Base-by-base conservation (phyloP, 1,284 basidiomycete species). In the Cryptococcus hybrid region DNA sequence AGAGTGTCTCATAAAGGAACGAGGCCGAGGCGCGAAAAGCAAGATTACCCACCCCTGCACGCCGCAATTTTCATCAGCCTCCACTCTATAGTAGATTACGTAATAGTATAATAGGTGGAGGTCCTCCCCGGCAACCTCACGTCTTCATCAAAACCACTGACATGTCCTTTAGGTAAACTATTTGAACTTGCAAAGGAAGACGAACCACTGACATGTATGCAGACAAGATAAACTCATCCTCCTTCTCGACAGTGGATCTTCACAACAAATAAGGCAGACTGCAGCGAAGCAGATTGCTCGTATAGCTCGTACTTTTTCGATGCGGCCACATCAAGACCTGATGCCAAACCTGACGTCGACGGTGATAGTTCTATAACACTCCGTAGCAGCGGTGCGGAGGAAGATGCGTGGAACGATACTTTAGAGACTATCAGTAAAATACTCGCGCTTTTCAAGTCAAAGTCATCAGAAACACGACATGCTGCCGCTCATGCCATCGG, bases 161-260 rank as follows among this genome's bases (percentile, higher is more conserved):
- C 40, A 47, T 47, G 47, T 47, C 47, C 8, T 47, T 47, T 35
- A 15, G 47, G 47, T 47, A 30, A 12, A 30, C 34, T 47, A 15
- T 47, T 34, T 9, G n/a, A 7, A 15, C 15, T 5, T n/a, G 45
- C 13, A 6, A 18, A 47, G 45, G 9, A 11, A 11, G 45, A 15
- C 13, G 15, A 1, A 46, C 24, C 7, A 24, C 48, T 35, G 49
- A 42, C 35, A 42, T 11, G 38, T 12, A n/a, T 12, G 6, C 34
- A 77, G 76, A 52, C 69, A 73, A 49, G 76, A 78, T 58, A 77
- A 78, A 45, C 73, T 79, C 56, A 70, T 79, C 59, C 64, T 76
- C 6, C 72, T 79, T 3, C 68, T 79, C 18, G 75, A 78, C 45
- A 75, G 75, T 3, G 78, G 78, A 7, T 76, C 78, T 1, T 78